Evolutionary conservation across 1,139 yeast genomes (phyloP), one percentile per base, ranked within the genome.

Genomic region (Sugiyamaella novakii): DNA sequence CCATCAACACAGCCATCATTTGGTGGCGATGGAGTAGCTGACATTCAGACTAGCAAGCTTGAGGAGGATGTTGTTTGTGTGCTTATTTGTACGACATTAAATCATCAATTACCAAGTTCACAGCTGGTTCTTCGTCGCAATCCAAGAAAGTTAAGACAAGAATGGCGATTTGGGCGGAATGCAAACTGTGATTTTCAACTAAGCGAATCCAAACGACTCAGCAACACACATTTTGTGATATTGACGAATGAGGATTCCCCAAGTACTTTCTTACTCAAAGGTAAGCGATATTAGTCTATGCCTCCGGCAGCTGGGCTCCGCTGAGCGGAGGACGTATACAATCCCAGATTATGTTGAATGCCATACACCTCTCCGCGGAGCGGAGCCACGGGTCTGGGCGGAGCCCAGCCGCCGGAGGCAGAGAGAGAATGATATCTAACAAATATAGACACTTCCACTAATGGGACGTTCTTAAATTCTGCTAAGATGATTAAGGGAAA

Each of bases 401-500:
- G 34, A 14, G 30, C 46, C 28, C 31, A 25, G 41, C 41, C 24
- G 27, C 38, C 30, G 21, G 38, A 22, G 30, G 42, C 35, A 45
- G 8, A 6, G 25, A 6, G 8, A 6, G 30, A 8, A 19, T 22
- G 28, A 27, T 39, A 25, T 19, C 43, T 27, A 33, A 42, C 27
- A 50, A 10, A 34, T 7, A 18, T 55, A 37, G 71, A 68, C 47
- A 53, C 57, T 5, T 67, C 71, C 10, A 92, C 98, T 1, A 92
- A 92, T 67, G 98, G 98, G 3, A 92, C 98, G 0, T 85, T 80
- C 72, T 70, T 91, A 43, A 92, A 92, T 69, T 83, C 82, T 24
- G 77, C 77, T 40, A 75, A 89, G 43, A 68, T 91, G 17, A 87
- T 83, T 15, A 87, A 84, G 62, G 84, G 85, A n/a, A 80, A 85